phyloP scores from a whole-genome alignment of 2,329 filamentous ascomycete genomes.

The Stemphylium beticola region DNA sequence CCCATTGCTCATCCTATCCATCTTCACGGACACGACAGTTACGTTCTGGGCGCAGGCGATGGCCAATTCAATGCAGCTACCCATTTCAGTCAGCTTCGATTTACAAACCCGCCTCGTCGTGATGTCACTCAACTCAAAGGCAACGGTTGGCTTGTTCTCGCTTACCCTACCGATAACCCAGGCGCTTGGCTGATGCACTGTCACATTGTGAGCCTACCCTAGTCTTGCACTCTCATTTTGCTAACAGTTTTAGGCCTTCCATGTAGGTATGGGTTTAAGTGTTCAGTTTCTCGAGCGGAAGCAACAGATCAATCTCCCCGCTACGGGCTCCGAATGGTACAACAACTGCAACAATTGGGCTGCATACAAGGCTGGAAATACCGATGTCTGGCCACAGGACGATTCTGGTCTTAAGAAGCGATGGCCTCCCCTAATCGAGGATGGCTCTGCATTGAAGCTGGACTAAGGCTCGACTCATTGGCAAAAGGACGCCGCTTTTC shows the following conservation, averaged over 20 bases:
- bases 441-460: neutral
- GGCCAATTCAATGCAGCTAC: slow-evolving; percentile 19
- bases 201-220: slow-evolving; percentile 24
- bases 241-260: slow-evolving; percentile 23
- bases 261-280: slow-evolving; percentile 36
- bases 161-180: slow-evolving; percentile 59
- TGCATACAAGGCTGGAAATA: slow-evolving; percentile 19
- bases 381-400: slow-evolving; percentile 43
- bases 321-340: slow-evolving; percentile 30
- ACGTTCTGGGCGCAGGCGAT: slow-evolving; percentile 43
- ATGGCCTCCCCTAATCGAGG: slow-evolving; percentile 27
- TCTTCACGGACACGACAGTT: slow-evolving; percentile 38
- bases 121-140: slow-evolving; percentile 42
- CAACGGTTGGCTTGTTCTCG: slow-evolving; percentile 55
- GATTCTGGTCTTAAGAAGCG: slow-evolving; percentile 50
- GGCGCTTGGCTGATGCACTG: slow-evolving; percentile 49
- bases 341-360: slow-evolving; percentile 38
- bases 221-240: neutral
- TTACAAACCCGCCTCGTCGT: slow-evolving; percentile 44
- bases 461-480: neutral
- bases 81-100: slow-evolving; percentile 35
- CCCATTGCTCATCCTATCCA: slow-evolving; percentile 47
- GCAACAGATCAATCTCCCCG: slow-evolving; percentile 27
- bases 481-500: neutral
- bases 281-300: slow-evolving; percentile 36